These are phyloP conservation scores for Casuarina cunninghamiana DNA, from an alignment of 306 rosid species.

Conservation along the genomic window DNA sequence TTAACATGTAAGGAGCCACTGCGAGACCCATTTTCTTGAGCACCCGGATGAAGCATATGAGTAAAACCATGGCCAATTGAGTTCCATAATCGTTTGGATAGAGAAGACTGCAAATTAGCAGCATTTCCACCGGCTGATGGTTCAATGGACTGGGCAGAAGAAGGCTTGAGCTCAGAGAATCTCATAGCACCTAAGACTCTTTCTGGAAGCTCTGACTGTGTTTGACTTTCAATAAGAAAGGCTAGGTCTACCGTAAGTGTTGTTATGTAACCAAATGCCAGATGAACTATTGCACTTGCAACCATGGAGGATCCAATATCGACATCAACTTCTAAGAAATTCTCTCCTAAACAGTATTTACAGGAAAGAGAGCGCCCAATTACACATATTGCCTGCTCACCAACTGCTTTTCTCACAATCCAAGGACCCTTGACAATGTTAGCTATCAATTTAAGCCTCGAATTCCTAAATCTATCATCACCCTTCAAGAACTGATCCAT, in stretches of 20 bases:
- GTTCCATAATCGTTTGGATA: slow-evolving; percentile 65
- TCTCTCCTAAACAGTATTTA: slow-evolving; percentile 47
- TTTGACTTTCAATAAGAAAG: slow-evolving; percentile 79
- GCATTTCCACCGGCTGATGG: slow-evolving; percentile 30
- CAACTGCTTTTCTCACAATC: slow-evolving; percentile 87
- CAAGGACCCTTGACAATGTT: slow-evolving; percentile 81
- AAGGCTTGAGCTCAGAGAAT: slow-evolving; percentile 68
- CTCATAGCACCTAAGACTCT: slow-evolving; percentile 71
- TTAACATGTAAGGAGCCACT: slow-evolving; percentile 36
- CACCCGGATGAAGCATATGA: slow-evolving; percentile 54
- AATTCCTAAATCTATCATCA: slow-evolving; percentile 63
- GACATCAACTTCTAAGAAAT: slow-evolving; percentile 84
- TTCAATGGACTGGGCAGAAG: slow-evolving; percentile 60
- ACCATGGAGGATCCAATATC: slow-evolving; percentile 92
- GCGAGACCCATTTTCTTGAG: slow-evolving; percentile 54
- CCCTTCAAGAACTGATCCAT: slow-evolving; percentile 77
- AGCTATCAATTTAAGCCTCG: slow-evolving; percentile 89
- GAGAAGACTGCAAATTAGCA: slow-evolving; percentile 45
- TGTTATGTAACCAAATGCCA: slow-evolving; percentile 79
- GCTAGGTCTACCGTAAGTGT: slow-evolving; percentile 77
- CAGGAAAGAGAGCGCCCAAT: slow-evolving; percentile 78
- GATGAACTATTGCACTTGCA: slow-evolving; percentile 79
- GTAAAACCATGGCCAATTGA: slow-evolving; percentile 75
- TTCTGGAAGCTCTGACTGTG: slow-evolving; percentile 81
- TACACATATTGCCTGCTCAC: slow-evolving; percentile 88